Evolutionary conservation across 2,329 filamentous ascomycete genomes (phyloP).

Genomic region (Fusarium circinatum): DNA sequence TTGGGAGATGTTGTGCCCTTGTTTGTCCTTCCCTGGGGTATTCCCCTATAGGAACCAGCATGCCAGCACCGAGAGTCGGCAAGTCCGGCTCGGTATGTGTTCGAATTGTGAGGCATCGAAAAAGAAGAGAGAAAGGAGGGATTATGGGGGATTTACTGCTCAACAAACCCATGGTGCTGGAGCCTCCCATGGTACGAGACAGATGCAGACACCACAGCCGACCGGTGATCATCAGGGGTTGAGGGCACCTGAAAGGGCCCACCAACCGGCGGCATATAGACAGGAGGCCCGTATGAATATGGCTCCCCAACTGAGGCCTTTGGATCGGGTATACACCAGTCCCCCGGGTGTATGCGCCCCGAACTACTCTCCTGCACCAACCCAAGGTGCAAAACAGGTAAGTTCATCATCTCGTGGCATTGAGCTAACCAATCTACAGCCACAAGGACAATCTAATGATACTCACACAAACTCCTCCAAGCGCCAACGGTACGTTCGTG

Average conservation of each 20-base stretch:
- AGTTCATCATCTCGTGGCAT: neutral
- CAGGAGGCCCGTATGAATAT: neutral
- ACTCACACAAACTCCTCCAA: neutral
- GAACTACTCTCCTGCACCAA: neutral
- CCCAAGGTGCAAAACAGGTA: constrained; percentile 7
- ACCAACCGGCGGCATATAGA: neutral
- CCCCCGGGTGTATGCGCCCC: neutral
- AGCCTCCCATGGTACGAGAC: neutral
- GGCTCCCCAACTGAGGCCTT: neutral
- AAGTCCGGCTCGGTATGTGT: neutral
- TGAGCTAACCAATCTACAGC: constrained; percentile 7
- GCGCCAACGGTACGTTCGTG: neutral
- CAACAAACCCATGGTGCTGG: neutral
- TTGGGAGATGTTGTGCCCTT: neutral
- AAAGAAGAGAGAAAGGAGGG: neutral
- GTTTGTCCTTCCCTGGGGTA: neutral
- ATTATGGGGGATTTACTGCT: neutral
- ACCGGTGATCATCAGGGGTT: neutral
- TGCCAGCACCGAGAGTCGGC: neutral
- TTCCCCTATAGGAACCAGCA: neutral
- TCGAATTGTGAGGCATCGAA: neutral
- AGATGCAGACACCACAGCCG: neutral
- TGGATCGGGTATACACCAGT: neutral
- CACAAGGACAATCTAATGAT: neutral
- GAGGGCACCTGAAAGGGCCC: neutral